These are phyloP conservation scores for Cornus suecica DNA, from an alignment of 148 eudicot species.

Conservation along the genomic window DNA sequence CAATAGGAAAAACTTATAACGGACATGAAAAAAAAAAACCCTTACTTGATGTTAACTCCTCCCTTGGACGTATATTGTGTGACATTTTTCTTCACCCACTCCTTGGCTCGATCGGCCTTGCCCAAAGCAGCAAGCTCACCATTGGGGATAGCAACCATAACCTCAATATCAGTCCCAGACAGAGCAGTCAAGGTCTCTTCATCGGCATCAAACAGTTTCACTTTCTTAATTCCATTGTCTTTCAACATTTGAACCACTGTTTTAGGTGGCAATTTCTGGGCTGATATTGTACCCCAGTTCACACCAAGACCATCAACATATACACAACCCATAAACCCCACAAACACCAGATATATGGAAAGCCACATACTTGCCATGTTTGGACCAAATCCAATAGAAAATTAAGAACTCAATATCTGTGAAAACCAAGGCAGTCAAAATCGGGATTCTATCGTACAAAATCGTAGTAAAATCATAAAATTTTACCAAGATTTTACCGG, in stretches of 20 bases:
- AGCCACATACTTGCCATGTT: constrained; percentile 4
- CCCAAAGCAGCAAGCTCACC: constrained; percentile 48
- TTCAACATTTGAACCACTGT: constrained; percentile 66
- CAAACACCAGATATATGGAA: not conserved
- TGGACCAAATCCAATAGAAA: not conserved
- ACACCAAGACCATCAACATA: constrained; percentile 61
- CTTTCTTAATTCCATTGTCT: constrained; percentile 71
- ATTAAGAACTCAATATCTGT: not conserved
- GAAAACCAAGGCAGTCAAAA: too few relatives aligned
- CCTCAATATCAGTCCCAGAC: constrained; percentile 67
- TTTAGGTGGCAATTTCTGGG: constrained; percentile 50
- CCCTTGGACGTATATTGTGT: constrained; percentile 60
- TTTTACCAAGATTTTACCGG: too few relatives aligned
- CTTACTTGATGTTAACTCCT: constrained; percentile 85
- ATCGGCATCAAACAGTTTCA: constrained; percentile 82
- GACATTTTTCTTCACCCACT: constrained; percentile 65
- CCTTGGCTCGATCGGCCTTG: constrained; percentile 48
- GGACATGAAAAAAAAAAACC: not conserved
- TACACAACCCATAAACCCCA: not conserved
- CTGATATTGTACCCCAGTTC: constrained; percentile 83
- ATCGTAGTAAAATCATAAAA: too few relatives aligned
- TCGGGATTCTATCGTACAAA: too few relatives aligned
- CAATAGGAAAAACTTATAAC: too few relatives aligned
- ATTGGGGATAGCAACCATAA: constrained; percentile 89
- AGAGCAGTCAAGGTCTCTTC: constrained; percentile 49